phyloP scores from a whole-genome alignment of 176 grass and related monocot genomes.

The bread wheat (Triticum aestivum) region DNA sequence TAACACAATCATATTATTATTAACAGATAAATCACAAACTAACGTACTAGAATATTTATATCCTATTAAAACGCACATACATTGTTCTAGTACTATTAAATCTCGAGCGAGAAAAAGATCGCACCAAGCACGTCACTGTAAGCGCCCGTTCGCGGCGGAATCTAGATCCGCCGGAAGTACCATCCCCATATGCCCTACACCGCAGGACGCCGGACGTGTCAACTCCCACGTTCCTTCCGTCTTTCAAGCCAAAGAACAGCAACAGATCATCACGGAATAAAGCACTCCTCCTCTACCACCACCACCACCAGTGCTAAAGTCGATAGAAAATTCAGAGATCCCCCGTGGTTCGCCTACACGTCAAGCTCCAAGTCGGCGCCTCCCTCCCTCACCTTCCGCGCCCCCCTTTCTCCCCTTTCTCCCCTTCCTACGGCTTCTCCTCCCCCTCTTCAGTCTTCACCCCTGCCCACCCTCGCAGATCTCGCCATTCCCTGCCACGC shows the following conservation, averaged over 20 bases:
- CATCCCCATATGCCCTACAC: too few species aligned
- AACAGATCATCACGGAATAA: not conserved
- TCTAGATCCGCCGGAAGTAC: not conserved
- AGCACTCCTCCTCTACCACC: not conserved
- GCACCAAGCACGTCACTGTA: not conserved
- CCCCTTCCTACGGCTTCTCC: conserved; percentile 29
- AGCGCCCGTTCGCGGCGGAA: not conserved
- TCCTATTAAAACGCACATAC: too few species aligned
- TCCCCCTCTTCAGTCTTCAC: not conserved
- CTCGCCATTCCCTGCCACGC: conserved; percentile 27
- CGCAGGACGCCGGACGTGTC: too few species aligned
- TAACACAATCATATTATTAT: too few species aligned
- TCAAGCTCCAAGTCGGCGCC: conserved; percentile 37
- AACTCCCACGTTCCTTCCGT: too few species aligned
- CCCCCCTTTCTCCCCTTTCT: conserved; percentile 48
- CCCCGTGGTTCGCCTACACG: conserved; percentile 28
- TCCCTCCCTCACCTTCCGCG: conserved; percentile 2
- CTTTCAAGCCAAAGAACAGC: too few species aligned
- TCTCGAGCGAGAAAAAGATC: too few species aligned
- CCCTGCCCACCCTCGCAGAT: conserved; percentile 14
- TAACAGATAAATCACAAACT: too few species aligned
- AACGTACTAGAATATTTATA: too few species aligned
- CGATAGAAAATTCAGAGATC: not conserved
- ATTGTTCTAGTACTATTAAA: too few species aligned
- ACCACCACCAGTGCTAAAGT: not conserved